phyloP scores from a whole-genome alignment of 495 filamentous ascomycete genomes.

The Podospora pseudocomata region DNA sequence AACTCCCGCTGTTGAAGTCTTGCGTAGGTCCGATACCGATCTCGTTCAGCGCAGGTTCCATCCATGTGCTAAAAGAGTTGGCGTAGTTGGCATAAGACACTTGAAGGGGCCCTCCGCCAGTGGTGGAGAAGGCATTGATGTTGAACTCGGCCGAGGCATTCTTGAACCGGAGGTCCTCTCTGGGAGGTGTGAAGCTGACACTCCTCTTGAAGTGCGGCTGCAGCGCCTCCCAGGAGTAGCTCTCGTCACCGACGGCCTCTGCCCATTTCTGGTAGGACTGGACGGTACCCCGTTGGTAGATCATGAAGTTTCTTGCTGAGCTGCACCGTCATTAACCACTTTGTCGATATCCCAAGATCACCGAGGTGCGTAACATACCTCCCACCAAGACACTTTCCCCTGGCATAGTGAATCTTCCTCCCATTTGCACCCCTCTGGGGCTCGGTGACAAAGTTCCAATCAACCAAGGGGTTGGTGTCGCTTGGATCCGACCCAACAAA shows the following conservation, averaged over 20 bases:
- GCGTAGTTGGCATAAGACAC: constrained; percentile 52
- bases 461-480: constrained; percentile 3
- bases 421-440: constrained; percentile 18
- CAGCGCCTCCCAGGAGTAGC: constrained; percentile 51
- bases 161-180: constrained; percentile 24
- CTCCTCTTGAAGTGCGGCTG: constrained; percentile 55
- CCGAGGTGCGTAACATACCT: background rate
- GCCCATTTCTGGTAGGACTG: constrained; percentile 53
- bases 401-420: constrained; percentile 8
- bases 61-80: constrained; percentile 41
- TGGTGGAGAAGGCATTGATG: constrained; percentile 11
- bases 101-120: constrained; percentile 44
- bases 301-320: constrained; percentile 7
- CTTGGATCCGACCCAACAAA: background rate
- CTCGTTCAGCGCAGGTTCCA: constrained; percentile 4
- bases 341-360: background rate
- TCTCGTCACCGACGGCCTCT: constrained; percentile 51
- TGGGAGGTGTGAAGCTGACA: constrained; percentile 50
- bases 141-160: constrained; percentile 50
- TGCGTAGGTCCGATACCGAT: background rate
- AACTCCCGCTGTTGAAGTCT: constrained; percentile 3
- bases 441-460: constrained; percentile 22
- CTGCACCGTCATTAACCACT: background rate
- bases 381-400: constrained; percentile 10
- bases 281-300: background rate